Percentiles rank a stretch among this genome's conserved stretches.
Conservation (phyloP, 306 rosid species). For the Cicer arietinum region DNA sequence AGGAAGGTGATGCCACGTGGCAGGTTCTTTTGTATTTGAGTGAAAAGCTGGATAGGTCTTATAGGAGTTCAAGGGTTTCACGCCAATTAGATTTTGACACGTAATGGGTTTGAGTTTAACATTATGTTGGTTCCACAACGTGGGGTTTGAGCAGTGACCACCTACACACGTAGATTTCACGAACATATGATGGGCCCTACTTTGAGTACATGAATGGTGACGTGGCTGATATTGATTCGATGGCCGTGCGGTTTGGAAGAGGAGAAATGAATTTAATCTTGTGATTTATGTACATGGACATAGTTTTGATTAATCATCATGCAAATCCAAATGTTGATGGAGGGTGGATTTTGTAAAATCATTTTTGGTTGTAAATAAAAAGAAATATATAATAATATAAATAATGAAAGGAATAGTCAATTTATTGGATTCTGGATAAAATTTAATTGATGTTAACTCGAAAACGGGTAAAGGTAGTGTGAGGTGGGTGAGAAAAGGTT, state of each 20-base stretch:
- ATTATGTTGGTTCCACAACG: background rate
- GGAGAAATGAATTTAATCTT: background rate
- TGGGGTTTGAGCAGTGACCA: background rate
- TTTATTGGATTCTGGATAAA: background rate
- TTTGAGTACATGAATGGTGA: constrained; percentile 34
- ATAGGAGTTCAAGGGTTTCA: constrained; percentile 51
- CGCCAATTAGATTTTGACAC: constrained; percentile 51
- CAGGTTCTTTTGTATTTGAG: constrained; percentile 58
- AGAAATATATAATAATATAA: background rate
- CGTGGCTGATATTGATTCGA: constrained; percentile 37
- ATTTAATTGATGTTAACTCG: background rate
- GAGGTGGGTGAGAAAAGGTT: background rate
- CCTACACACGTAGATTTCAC: background rate
- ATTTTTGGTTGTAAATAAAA: constrained; percentile 42
- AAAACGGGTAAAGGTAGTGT: constrained; percentile 28
- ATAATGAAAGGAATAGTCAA: background rate
- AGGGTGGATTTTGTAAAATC: constrained; percentile 27
- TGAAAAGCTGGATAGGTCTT: constrained; percentile 60
- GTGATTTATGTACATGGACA: background rate
- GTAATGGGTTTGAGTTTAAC: constrained; percentile 5
- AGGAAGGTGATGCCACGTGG: constrained; percentile 98
- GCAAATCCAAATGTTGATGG: background rate
- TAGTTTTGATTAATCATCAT: background rate
- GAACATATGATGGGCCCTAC: constrained; percentile 36
- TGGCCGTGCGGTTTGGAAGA: constrained; percentile 30